Percentiles rank a stretch among this genome's conserved stretches.
These are phyloP conservation scores for Coniochaeta hoffmannii DNA, from an alignment of 2,329 filamentous ascomycete species.

Conservation along the genomic window DNA sequence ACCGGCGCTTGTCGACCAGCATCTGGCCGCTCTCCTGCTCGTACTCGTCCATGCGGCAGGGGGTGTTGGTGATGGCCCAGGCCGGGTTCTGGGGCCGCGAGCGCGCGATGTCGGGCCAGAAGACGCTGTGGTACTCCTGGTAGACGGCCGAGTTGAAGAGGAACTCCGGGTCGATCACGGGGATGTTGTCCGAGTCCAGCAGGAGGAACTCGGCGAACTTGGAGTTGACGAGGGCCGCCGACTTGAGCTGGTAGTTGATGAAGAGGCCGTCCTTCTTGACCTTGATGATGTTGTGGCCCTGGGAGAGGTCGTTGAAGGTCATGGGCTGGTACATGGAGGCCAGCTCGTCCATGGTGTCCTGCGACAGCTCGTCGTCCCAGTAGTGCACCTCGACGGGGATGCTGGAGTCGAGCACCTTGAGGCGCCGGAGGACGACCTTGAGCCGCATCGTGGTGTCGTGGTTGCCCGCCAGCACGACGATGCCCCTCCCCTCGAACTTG, in stretches of 20 bases:
- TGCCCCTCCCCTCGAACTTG: slow-evolving; percentile 18
- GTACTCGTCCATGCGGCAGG: slow-evolving; percentile 25
- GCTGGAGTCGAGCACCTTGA: slow-evolving; percentile 12
- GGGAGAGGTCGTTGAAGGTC: slow-evolving; percentile 20
- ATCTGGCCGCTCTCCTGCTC: slow-evolving; percentile 26
- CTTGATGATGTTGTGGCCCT: slow-evolving; percentile 21
- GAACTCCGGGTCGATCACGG: slow-evolving; percentile 18
- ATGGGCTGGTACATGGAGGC: slow-evolving; percentile 12
- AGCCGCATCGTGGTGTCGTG: slow-evolving; percentile 14
- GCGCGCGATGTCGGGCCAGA: slow-evolving; percentile 28
- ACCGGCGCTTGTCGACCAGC: slow-evolving; percentile 25
- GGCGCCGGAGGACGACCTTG: slow-evolving; percentile 12
- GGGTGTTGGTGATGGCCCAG: slow-evolving; percentile 27
- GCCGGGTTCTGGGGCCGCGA: slow-evolving; percentile 17
- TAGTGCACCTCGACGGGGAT: slow-evolving; percentile 23
- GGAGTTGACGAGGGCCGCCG: slow-evolving; percentile 25
- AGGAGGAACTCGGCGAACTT: slow-evolving; percentile 25
- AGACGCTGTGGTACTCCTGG: slow-evolving; percentile 22
- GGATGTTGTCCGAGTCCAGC: slow-evolving; percentile 28
- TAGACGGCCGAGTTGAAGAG: slow-evolving; percentile 19
- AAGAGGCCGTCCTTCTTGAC: slow-evolving; percentile 24
- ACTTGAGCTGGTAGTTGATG: slow-evolving; percentile 25
- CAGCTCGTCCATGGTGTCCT: slow-evolving; percentile 10
- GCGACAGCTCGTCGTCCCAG: slow-evolving; percentile 18
- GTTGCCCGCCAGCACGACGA: slow-evolving; percentile 22